These are phyloP conservation scores for Leccinum subgranulosum DNA, from an alignment of 768 basidiomycete genomes.

Conservation along the genomic window DNA sequence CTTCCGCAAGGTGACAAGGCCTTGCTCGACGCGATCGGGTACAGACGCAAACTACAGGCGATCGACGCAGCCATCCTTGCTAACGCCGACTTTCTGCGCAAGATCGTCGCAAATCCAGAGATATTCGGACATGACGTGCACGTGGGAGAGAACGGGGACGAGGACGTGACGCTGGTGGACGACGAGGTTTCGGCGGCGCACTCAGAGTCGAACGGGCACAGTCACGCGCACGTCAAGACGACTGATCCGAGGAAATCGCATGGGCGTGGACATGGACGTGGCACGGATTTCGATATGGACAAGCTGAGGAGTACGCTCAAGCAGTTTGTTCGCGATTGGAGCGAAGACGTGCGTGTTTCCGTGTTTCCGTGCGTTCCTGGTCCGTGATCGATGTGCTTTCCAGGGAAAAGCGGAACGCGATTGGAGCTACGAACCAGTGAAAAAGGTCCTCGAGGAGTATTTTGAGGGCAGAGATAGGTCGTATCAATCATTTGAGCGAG, in stretches of 20 bases:
- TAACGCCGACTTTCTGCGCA: conserved; percentile 75
- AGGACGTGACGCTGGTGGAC: conserved; percentile 16
- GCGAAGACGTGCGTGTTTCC: conserved; percentile 56
- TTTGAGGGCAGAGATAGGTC: conserved; percentile 56
- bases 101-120: conserved; percentile 71
- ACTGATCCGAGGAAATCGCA: conserved; percentile 11
- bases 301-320: conserved; percentile 90
- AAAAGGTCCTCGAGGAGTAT: conserved; percentile 63
- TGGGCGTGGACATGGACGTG: background rate
- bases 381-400: background rate
- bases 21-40: conserved; percentile 65
- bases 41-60: conserved; percentile 71
- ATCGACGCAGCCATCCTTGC: conserved; percentile 78
- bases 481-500: background rate
- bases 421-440: conserved; percentile 76
- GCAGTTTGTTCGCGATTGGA: conserved; percentile 94
- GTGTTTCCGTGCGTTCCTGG: background rate
- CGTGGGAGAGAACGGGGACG: conserved; percentile 12
- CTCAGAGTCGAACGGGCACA: conserved; percentile 28
- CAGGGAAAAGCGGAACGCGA: conserved; percentile 80
- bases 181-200: background rate
- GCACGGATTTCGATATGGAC: conserved; percentile 77
- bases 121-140: conserved; percentile 64
- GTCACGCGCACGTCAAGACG: conserved; percentile 14
- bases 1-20: conserved; percentile 69